Base-by-base conservation (phyloP, 1,284 basidiomycete genomes). In the Inonotus hispidus region DNA sequence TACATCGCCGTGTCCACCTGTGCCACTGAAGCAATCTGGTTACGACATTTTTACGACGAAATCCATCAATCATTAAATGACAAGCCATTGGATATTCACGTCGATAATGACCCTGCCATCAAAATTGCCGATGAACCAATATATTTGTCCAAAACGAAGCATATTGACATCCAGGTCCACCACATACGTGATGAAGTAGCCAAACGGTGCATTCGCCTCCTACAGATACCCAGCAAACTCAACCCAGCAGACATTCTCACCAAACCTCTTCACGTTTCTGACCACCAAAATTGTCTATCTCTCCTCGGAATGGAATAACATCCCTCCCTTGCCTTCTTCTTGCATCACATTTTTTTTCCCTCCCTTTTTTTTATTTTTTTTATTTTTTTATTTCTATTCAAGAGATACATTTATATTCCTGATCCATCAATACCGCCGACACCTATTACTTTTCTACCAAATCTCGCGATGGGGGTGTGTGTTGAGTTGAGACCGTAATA, bases 151-250 rank as follows among this genome's bases (percentile, higher is more conserved):
- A 65, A 69, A 0, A 67, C 70, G 11, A 81, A 80, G 64, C 79
- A 82, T 60, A 79, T 82, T 46, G 71, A 77, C 46, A 68, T 79
- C 14, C 61, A 64, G 1, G 68, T 74, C 56, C 77, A 80, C 57
- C 75, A 70, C 41, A 68, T 81, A 16, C 71, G 76, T 0, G 73
- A 80, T 47, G 57, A 56, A 0, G 39, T 60, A 19, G 5, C 49
- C 16, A 41, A 39, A n/a, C 8, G 46, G n/a, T 32, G 27, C 6
- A 50, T 61, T 29, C 4, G 21, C 3, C 27, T 61, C 14, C 13
- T 32, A 16, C 54, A 58, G 25, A 41, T 61, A 5, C 55, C 55
- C 6, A 55, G 60, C 45, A 35, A 14, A n/a, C 6, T 35, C 14
- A 61, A 61, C 37, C 54, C 46, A 3, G 55, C 60, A 8, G 60